Conservation (phyloP, 768 basidiomycete species). For the Amanita molliuscula region DNA sequence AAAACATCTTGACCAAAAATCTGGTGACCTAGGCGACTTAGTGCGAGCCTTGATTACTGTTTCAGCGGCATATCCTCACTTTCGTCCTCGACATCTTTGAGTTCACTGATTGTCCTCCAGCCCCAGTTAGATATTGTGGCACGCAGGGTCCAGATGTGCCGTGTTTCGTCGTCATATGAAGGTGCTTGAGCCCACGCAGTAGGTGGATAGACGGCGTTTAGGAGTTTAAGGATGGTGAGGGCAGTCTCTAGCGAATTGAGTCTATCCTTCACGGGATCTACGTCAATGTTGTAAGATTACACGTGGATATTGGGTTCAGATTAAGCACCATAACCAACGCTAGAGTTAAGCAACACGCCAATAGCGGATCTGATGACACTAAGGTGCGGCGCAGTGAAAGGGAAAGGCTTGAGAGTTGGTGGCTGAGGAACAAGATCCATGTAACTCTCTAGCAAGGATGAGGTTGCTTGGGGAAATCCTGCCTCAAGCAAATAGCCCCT, state of each 20-base stretch:
- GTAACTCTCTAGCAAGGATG: slow-evolving; percentile 63
- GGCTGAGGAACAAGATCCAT: slow-evolving; percentile 33
- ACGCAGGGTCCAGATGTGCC: slow-evolving; percentile 46
- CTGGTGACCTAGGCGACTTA: slow-evolving; percentile 14
- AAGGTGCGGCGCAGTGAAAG: slow-evolving; percentile 51
- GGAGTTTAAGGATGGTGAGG: slow-evolving; percentile 56
- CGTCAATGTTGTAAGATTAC: background rate
- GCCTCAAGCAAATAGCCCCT: slow-evolving; percentile 61
- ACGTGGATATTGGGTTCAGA: background rate
- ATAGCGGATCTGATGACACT: slow-evolving; percentile 69
- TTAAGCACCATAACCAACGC: slow-evolving; percentile 61
- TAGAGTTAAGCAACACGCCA: slow-evolving; percentile 70
- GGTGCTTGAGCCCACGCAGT: slow-evolving; percentile 43
- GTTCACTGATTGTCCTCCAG: slow-evolving; percentile 66
- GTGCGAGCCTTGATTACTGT: background rate
- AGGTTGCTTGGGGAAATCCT: slow-evolving; percentile 55
- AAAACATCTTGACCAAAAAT: slow-evolving; percentile 55
- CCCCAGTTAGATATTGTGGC: slow-evolving; percentile 63
- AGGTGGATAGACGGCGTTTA: slow-evolving; percentile 63
- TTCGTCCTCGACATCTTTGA: slow-evolving; percentile 65
- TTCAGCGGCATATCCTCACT: slow-evolving; percentile 28
- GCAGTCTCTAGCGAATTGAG: slow-evolving; percentile 63
- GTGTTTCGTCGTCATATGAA: slow-evolving; percentile 28
- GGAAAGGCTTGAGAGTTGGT: slow-evolving; percentile 27
- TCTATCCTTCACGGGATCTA: slow-evolving; percentile 63